Evolutionary conservation across 257 asterid species (phyloP), one percentile per base, ranked within the genome.

Genomic region (Cinchona pubescens): DNA sequence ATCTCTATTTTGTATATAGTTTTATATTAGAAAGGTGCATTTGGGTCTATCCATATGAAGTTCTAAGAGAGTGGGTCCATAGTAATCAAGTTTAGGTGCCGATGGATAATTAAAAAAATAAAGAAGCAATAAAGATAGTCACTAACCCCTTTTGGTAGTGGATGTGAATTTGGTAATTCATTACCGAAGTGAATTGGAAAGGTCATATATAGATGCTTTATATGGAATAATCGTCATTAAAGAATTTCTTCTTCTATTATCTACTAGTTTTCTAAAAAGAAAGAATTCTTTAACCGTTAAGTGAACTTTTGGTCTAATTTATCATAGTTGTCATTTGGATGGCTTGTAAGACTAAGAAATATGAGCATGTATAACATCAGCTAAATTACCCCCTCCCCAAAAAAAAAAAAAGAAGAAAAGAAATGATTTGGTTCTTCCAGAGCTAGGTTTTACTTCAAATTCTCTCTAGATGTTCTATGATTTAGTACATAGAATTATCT

Each of bases 161-260:
- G 88, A 79, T 94, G 97, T 67, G 86, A 82, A 84, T 94, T 96
- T 40, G 95, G 97, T 60, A 94, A 92, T 67, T 94, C 96, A 15
- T 94, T 91, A 55, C 97, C 92, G 96, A 83, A 83, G 76, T 45
- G 76, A 67, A 45, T 78, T 40, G 73, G 76, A 83, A 67, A 67
- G 82, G 82, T 68, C 55, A 76, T 70, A 25, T 75, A 76, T 32
- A 45, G n/a, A n/a, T n/a, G n/a, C 71, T 48, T n/a, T n/a, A n/a
- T 55, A 46, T 40, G 32, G 35, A 56, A n/a, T 4, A 65, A 37
- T n/a, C 38, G 56, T 61, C 21, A 61, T 38, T 45, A 46, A 64
- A 45, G 16, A 30, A 30, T 46, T n/a, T 13, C 21, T 67, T 66
- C 45, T 40, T 40, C 21, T 14, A 15, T 10, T 45, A 51, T 43